These are phyloP conservation scores for Brassica nigra DNA, from an alignment of 345 rosid genomes.

Conservation along the genomic window DNA sequence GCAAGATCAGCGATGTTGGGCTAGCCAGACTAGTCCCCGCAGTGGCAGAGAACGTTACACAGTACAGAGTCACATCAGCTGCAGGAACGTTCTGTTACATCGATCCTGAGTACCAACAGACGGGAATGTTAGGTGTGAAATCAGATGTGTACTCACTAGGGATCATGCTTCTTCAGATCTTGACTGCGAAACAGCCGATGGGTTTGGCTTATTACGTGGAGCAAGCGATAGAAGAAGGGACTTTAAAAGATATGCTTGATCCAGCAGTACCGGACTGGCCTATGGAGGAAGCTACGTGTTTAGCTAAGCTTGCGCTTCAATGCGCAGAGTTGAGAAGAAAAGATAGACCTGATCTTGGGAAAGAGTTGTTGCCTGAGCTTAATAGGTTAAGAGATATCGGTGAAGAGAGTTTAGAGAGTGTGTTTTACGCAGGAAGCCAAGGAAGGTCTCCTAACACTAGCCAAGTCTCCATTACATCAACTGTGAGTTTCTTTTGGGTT, in stretches of 20 bases:
- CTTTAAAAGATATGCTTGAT: slow-evolving; percentile 63
- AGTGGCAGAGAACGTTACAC: slow-evolving; percentile 74
- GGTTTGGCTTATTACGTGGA: slow-evolving; percentile 68
- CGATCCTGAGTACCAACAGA: slow-evolving; percentile 95
- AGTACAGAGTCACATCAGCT: slow-evolving; percentile 71
- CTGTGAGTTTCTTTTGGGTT: slow-evolving; percentile 42
- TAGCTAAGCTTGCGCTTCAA: slow-evolving; percentile 61
- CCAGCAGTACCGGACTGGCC: slow-evolving; percentile 84
- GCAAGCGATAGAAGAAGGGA: slow-evolving; percentile 58
- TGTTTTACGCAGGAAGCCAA: slow-evolving; percentile 28
- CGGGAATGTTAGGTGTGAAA: slow-evolving; percentile 89
- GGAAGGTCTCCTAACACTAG: slow-evolving; percentile 44
- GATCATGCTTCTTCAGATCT: slow-evolving; percentile 72
- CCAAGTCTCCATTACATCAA: slow-evolving; percentile 40
- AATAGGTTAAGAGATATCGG: slow-evolving; percentile 60
- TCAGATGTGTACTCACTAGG: slow-evolving; percentile 91
- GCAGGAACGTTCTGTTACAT: slow-evolving; percentile 97
- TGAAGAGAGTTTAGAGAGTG: slow-evolving; percentile 48
- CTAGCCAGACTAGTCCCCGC: slow-evolving; percentile 90
- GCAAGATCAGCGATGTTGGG: slow-evolving; percentile 88
- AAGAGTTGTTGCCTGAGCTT: slow-evolving; percentile 65
- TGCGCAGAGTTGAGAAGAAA: slow-evolving; percentile 86
- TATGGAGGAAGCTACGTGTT: slow-evolving; percentile 54
- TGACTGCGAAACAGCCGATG: slow-evolving; percentile 84
- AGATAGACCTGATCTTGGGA: slow-evolving; percentile 89